Percentiles rank a stretch among this genome's conserved stretches.
phyloP scores from a whole-genome alignment of 2,329 filamentous ascomycete genomes.

The Epichloe brachyelytri region DNA sequence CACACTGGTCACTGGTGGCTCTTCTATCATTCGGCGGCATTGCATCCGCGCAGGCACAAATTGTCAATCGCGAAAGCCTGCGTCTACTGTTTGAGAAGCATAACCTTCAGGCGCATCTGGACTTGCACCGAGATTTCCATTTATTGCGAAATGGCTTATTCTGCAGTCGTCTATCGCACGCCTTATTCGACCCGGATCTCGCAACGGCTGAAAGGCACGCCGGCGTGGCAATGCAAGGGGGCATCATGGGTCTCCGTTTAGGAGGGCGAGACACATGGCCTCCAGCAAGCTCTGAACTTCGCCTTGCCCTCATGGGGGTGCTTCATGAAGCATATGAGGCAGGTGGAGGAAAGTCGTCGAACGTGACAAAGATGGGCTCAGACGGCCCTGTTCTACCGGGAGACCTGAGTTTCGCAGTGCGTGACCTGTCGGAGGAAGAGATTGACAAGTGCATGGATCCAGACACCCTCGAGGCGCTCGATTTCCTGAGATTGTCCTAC shows the following conservation, averaged over 20 bases:
- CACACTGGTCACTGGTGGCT: slow-evolving; percentile 47
- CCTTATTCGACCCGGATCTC: slow-evolving; percentile 74
- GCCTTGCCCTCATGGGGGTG: slow-evolving; percentile 76
- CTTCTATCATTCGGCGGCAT: slow-evolving; percentile 65
- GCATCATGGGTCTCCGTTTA: slow-evolving; percentile 69
- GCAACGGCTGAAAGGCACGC: slow-evolving; percentile 62
- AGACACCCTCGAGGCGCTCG: slow-evolving; percentile 73
- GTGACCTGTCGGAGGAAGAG: slow-evolving; percentile 65
- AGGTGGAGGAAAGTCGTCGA: slow-evolving; percentile 9
- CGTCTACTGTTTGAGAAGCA: slow-evolving; percentile 63
- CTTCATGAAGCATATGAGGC: slow-evolving; percentile 58
- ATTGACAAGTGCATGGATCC: slow-evolving; percentile 75
- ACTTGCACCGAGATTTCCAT: slow-evolving; percentile 66
- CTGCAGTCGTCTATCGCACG: slow-evolving; percentile 63
- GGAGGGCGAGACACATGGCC: slow-evolving; percentile 80
- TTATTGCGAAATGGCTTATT: slow-evolving; percentile 79
- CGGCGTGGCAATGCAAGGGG: slow-evolving; percentile 55
- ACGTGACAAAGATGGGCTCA: slow-evolving; percentile 14
- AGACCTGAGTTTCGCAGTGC: slow-evolving; percentile 69
- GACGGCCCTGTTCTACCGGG: slow-evolving; percentile 42
- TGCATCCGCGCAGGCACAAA: slow-evolving; percentile 57
- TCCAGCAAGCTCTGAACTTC: slow-evolving; percentile 85
- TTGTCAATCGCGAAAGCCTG: slow-evolving; percentile 68
- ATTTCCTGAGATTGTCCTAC: slow-evolving; percentile 83
- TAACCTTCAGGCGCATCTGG: slow-evolving; percentile 57